A percentile compares a stretch with the other conserved stretches of the same genome.
Conservation (phyloP, 257 asterid species). For the Nicotiana tomentosiformis region DNA sequence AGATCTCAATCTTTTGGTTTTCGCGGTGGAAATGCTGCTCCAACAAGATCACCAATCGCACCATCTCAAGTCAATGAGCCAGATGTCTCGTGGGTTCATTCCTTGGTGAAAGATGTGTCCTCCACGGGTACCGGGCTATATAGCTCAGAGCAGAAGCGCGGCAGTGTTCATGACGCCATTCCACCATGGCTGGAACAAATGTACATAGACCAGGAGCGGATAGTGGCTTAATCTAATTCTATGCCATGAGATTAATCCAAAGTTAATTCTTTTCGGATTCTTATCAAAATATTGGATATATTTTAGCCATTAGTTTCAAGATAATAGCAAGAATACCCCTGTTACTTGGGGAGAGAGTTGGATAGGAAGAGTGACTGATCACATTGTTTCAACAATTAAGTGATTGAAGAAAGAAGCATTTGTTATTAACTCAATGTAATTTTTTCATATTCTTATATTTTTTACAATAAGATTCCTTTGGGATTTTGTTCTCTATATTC, state of each 20-base stretch:
- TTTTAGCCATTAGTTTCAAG: constrained; percentile 4
- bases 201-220: constrained; percentile 87
- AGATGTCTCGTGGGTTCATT: constrained; percentile 79
- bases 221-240: constrained; percentile 45
- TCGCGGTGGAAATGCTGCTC: constrained; percentile 19
- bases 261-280: constrained; percentile 3
- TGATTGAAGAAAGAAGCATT: not conserved
- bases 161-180: constrained; percentile 27
- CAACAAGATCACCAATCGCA: not conserved
- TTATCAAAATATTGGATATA: constrained; percentile 9
- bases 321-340: not conserved
- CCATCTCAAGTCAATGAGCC: constrained; percentile 39
- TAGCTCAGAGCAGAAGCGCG: constrained; percentile 29
- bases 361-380: constrained; percentile 10
- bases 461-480: not conserved
- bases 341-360: not conserved
- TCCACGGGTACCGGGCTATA: constrained; percentile 27
- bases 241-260: constrained; percentile 4
- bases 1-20: constrained; percentile 30
- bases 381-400: constrained; percentile 12
- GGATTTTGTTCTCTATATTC: not conserved
- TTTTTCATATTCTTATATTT: not conserved
- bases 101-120: constrained; percentile 64
- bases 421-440: not conserved
- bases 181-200: constrained; percentile 76